A percentile compares a stretch with the other conserved stretches of the same genome.
phyloP scores from a whole-genome alignment of 2,329 filamentous ascomycete genomes.

The Colletotrichum graminicola region DNA sequence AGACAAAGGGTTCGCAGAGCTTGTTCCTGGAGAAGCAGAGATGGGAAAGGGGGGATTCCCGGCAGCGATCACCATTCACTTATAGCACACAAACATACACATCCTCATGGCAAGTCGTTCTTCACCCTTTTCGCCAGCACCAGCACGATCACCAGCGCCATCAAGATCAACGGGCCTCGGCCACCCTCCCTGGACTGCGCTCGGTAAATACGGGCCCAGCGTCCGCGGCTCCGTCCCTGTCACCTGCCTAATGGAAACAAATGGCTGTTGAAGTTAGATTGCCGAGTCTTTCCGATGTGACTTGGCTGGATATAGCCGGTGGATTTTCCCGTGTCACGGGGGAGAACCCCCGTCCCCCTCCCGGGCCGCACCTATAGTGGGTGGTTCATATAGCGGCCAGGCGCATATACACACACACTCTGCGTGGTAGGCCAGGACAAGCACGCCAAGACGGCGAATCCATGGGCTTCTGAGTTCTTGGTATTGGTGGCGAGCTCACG shows the following conservation, averaged over 20 bases:
- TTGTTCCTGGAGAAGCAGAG: neutral
- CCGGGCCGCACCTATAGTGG: neutral
- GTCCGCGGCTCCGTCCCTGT: neutral
- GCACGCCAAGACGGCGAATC: neutral
- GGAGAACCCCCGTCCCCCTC: neutral
- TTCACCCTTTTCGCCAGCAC: neutral
- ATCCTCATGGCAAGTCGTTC: neutral
- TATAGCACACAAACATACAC: neutral
- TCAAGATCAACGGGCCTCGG: neutral
- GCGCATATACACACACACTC: neutral
- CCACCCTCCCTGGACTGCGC: neutral
- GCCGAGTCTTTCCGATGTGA: constrained; percentile 18
- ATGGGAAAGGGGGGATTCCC: too few relatives aligned
- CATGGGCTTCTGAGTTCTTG: neutral
- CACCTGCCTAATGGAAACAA: constrained; percentile 12
- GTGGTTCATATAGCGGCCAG: neutral
- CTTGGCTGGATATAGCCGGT: constrained; percentile 25
- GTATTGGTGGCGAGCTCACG: neutral
- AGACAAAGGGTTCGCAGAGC: neutral
- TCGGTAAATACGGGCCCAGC: neutral
- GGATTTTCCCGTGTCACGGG: constrained; percentile 12
- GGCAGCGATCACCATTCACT: neutral
- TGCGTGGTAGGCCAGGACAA: neutral
- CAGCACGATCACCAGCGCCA: neutral
- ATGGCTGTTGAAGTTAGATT: constrained; percentile 21